These are phyloP conservation scores for Rosa rugosa DNA, from an alignment of 306 rosid genomes.

Conservation along the genomic window DNA sequence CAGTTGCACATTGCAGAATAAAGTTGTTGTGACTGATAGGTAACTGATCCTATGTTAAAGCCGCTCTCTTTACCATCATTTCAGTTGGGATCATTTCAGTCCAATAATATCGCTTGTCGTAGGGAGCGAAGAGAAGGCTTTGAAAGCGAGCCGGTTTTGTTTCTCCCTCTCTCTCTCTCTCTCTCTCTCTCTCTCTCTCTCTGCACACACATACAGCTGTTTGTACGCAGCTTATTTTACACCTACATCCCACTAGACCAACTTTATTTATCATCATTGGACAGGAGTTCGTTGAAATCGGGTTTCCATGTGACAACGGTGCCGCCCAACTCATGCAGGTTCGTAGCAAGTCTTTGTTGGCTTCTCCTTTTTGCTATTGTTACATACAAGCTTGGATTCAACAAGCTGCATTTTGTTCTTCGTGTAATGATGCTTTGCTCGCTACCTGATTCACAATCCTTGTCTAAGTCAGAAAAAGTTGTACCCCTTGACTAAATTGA, in stretches of 20 bases:
- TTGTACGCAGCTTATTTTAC: background rate
- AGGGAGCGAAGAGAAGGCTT: constrained; percentile 85
- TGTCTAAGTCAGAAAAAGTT: background rate
- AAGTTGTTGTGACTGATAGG: constrained; percentile 94
- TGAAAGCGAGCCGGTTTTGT: constrained; percentile 74
- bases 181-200: background rate
- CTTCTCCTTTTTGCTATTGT: constrained; percentile 11
- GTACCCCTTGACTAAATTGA: background rate
- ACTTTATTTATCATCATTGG: constrained; percentile 22
- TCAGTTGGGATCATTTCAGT: constrained; percentile 32
- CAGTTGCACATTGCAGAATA: constrained; percentile 61
- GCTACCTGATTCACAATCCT: background rate
- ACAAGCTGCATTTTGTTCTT: background rate
- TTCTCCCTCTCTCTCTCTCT: constrained; percentile 14
- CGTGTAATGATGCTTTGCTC: background rate
- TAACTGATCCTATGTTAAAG: constrained; percentile 32
- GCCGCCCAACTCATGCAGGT: constrained; percentile 98
- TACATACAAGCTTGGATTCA: background rate
- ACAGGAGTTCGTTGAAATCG: constrained; percentile 77
- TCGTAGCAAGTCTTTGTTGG: constrained; percentile 3
- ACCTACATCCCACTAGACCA: background rate
- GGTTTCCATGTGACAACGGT: constrained; percentile 96
- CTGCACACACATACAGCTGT: background rate
- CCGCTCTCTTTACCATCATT: background rate
- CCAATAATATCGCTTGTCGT: constrained; percentile 85